These are phyloP conservation scores for Fabrea salina DNA, from an alignment of 169 alveolate genomes.

Conservation along the genomic window DNA sequence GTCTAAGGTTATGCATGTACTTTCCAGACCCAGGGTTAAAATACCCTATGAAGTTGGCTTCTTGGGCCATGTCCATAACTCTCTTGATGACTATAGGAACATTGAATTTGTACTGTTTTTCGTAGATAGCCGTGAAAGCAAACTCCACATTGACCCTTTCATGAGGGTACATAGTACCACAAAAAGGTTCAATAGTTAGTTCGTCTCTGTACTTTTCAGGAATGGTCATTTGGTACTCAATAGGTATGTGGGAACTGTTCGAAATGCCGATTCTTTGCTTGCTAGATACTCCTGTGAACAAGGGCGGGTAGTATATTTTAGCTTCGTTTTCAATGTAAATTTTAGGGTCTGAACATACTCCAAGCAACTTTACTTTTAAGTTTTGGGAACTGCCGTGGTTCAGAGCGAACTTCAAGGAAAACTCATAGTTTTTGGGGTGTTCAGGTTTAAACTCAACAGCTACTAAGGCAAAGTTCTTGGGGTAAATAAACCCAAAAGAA, in stretches of 20 bases:
- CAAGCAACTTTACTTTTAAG: slow-evolving; percentile 59
- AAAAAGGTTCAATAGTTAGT: slow-evolving; percentile 57
- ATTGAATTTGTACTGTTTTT: slow-evolving; percentile 51
- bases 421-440: slow-evolving; percentile 58
- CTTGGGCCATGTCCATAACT: slow-evolving; percentile 53
- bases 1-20: slow-evolving; percentile 29
- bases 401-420: slow-evolving; percentile 58
- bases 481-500: slow-evolving; percentile 63
- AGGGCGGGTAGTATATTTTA: slow-evolving; percentile 74
- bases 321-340: slow-evolving; percentile 59
- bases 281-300: slow-evolving; percentile 67
- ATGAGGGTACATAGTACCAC: slow-evolving; percentile 61
- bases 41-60: slow-evolving; percentile 64
- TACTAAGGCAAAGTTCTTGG: slow-evolving; percentile 62
- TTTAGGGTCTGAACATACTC: slow-evolving; percentile 69
- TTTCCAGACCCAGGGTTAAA: slow-evolving; percentile 70
- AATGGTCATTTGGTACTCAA: slow-evolving; percentile 58
- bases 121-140: slow-evolving; percentile 66
- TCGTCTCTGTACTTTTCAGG: slow-evolving; percentile 65
- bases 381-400: slow-evolving; percentile 61
- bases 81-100: slow-evolving; percentile 60
- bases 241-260: slow-evolving; percentile 62
- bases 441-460: slow-evolving; percentile 75
- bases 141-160: slow-evolving; percentile 50
- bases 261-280: slow-evolving; percentile 58